A percentile compares a stretch with the other conserved stretches of the same genome.
These are phyloP conservation scores for Triticum timopheevii DNA, from an alignment of 176 grass and related monocot species.

Conservation along the genomic window DNA sequence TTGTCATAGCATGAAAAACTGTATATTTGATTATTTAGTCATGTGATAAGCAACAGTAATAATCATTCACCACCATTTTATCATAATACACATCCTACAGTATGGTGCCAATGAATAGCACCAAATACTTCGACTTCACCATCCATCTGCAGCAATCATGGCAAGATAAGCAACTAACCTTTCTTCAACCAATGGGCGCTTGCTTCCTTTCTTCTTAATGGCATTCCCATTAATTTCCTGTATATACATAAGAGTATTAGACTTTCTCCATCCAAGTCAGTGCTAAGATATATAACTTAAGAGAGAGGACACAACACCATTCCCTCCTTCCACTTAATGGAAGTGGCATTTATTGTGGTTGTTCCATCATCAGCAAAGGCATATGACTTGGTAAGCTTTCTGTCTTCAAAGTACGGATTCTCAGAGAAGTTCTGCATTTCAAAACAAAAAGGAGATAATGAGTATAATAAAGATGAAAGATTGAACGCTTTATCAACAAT, in stretches of 20 bases:
- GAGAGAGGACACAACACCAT: conserved; percentile 55
- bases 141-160: neutral
- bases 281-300: neutral
- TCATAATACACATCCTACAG: neutral
- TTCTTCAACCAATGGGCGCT: conserved; percentile 81
- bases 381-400: conserved; percentile 83
- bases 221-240: conserved; percentile 71
- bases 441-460: conserved; percentile 20
- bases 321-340: conserved; percentile 96
- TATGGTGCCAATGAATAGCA: neutral
- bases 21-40: neutral
- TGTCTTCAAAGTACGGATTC: conserved; percentile 85
- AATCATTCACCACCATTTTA: neutral
- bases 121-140: neutral
- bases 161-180: conserved; percentile 50
- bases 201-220: conserved; percentile 68
- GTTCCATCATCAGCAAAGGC: conserved; percentile 82
- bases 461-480: neutral
- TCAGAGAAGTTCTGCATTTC: conserved; percentile 72
- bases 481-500: neutral
- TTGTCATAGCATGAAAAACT: neutral
- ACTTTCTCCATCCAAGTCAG: conserved; percentile 20
- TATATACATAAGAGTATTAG: conserved; percentile 37
- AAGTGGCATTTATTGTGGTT: conserved; percentile 68
- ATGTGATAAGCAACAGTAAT: neutral